Conservation (phyloP, 2,329 filamentous ascomycete genomes). For the Pseudocercospora vitis region DNA sequence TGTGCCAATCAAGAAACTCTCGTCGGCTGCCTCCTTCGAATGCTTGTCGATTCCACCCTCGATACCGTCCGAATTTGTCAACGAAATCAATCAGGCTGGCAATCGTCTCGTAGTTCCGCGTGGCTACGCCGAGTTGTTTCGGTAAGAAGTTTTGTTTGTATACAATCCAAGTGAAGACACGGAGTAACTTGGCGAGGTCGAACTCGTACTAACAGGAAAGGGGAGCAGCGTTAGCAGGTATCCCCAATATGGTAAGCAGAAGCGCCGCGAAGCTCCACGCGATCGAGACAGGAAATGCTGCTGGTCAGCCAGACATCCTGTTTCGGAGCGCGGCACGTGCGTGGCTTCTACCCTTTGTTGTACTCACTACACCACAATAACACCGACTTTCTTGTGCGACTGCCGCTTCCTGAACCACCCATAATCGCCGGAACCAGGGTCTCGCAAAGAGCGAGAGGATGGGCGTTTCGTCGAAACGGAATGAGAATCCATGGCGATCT, state of each 20-base stretch:
- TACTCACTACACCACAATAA: background rate
- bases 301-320: too few species aligned
- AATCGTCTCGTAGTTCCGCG: background rate
- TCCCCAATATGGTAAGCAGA: too few species aligned
- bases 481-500: slow-evolving; percentile 1
- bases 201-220: too few species aligned
- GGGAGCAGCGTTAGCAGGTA: too few species aligned
- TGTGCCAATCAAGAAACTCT: slow-evolving; percentile 6
- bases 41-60: slow-evolving; percentile 1
- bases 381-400: background rate
- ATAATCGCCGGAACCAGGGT: slow-evolving; percentile 5
- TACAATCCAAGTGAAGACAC: background rate
- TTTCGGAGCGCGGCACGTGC: too few species aligned
- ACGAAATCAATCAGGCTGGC: slow-evolving; percentile 1
- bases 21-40: background rate
- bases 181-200: background rate
- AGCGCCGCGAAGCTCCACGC: too few species aligned
- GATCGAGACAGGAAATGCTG: too few species aligned
- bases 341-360: too few species aligned
- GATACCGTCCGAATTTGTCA: slow-evolving; percentile 7
- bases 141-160: slow-evolving; percentile 6
- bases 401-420: slow-evolving; percentile 6
- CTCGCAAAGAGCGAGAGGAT: background rate
- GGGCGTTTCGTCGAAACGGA: background rate
- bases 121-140: background rate